These are phyloP conservation scores for Stephania yunnanensis DNA, from an alignment of 164 flowering plant species.

Conservation along the genomic window DNA sequence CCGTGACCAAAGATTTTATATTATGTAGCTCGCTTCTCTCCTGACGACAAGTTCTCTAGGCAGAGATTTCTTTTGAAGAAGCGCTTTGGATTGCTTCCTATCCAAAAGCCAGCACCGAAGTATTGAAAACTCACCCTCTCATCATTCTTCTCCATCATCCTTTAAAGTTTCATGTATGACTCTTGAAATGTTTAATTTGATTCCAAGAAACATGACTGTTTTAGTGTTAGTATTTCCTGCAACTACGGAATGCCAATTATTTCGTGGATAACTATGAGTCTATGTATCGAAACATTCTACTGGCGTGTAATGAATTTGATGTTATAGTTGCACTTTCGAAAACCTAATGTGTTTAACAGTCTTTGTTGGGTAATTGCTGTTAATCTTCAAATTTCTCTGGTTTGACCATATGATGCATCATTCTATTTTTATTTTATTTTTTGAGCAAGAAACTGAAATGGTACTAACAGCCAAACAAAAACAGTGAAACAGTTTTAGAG, in stretches of 20 bases:
- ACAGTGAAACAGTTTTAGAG: too few species aligned
- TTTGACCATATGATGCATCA: too few species aligned
- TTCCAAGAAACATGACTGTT: neutral
- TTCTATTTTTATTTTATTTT: too few species aligned
- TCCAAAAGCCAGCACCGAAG: conserved; percentile 68
- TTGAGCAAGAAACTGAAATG: too few species aligned
- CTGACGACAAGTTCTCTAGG: conserved; percentile 92
- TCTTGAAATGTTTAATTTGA: neutral
- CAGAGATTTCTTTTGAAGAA: conserved; percentile 88
- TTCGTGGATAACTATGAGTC: neutral
- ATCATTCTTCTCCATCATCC: neutral
- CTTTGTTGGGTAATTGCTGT: neutral
- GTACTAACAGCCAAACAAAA: too few species aligned
- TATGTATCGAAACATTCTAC: neutral
- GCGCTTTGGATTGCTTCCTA: conserved; percentile 86
- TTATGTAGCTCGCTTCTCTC: conserved; percentile 88
- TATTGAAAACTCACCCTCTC: conserved; percentile 34
- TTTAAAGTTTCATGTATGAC: neutral
- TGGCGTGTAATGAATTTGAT: neutral
- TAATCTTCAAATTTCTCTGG: too few species aligned
- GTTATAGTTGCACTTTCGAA: neutral
- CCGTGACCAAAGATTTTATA: neutral
- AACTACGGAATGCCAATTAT: neutral
- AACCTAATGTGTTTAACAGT: neutral
- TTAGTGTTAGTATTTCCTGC: neutral